These are phyloP conservation scores for Globisporangium radiosum DNA, from an alignment of 352 stramenopile genomes.

Conservation along the genomic window DNA sequence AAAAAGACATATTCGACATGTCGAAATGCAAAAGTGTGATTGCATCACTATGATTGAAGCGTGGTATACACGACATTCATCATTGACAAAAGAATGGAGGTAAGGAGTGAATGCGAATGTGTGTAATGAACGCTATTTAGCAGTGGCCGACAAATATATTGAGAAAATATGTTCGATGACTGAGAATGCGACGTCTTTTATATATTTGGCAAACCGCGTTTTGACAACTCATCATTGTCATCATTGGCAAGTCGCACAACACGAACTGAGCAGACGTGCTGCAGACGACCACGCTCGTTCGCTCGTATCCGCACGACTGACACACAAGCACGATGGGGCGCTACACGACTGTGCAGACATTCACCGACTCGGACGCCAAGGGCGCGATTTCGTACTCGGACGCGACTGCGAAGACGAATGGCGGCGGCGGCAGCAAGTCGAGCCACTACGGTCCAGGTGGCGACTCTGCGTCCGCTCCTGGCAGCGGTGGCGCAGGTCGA, in stretches of 20 bases:
- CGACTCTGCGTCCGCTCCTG: conserved; percentile 2
- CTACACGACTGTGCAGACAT: conserved; percentile 83
- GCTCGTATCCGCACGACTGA: background rate
- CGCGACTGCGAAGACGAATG: conserved; percentile 7
- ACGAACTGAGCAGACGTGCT: background rate
- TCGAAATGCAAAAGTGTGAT: no score
- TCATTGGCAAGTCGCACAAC: background rate
- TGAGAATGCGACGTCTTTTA: no score
- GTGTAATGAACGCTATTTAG: no score
- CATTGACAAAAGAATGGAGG: no score
- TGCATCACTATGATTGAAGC: no score
- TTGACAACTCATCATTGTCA: background rate
- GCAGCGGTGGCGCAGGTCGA: conserved; percentile 7
- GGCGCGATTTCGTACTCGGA: conserved; percentile 53
- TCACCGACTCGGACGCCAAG: conserved; percentile 74
- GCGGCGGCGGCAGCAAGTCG: conserved; percentile 1
- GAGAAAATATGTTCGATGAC: no score
- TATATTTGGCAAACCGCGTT: no score
- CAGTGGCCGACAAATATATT: no score
- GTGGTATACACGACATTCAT: no score
- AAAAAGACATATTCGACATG: no score
- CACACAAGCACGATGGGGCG: conserved; percentile 33
- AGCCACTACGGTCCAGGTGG: conserved; percentile 12
- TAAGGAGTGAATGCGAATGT: no score
- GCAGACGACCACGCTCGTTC: background rate